These are phyloP conservation scores for Mucor velutinosus DNA, from an alignment of 371 early-diverging fungal species.

Conservation along the genomic window DNA sequence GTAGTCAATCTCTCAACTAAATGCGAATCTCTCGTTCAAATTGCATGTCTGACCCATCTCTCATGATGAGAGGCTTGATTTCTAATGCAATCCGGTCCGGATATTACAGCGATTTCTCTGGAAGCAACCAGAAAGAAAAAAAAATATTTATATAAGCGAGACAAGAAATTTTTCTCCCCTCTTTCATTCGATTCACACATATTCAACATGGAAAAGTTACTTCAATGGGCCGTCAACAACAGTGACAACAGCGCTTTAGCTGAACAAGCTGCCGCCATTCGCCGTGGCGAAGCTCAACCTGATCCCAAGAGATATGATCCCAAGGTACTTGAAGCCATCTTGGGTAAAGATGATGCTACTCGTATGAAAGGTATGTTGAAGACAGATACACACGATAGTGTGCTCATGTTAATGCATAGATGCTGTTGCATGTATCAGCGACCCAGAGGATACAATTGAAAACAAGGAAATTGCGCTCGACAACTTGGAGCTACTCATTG, in stretches of 20 bases:
- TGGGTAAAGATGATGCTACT: constrained; percentile 90
- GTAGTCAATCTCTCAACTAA: too few species aligned
- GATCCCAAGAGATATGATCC: constrained; percentile 66
- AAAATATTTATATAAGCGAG: neutral
- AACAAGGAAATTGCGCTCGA: constrained; percentile 84
- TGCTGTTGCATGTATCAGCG: constrained; percentile 64
- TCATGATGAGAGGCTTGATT: neutral
- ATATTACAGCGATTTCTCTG: constrained; percentile 6
- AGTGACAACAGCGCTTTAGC: constrained; percentile 61
- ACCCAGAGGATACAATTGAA: constrained; percentile 61
- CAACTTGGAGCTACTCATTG: constrained; percentile 93
- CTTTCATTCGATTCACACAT: neutral
- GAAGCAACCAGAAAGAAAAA: constrained; percentile 18
- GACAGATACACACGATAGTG: neutral
- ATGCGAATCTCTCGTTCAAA: too few species aligned
- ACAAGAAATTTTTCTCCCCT: constrained; percentile 3
- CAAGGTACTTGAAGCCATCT: constrained; percentile 84
- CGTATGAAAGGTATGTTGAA: constrained; percentile 70
- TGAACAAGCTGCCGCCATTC: constrained; percentile 69
- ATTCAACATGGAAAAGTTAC: constrained; percentile 67
- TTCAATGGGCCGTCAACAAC: constrained; percentile 89
- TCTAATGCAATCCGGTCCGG: constrained; percentile 1
- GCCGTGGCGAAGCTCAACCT: constrained; percentile 34
- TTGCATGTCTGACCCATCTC: neutral
- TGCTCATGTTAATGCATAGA: constrained; percentile 42